These are phyloP conservation scores for Cladophialophora chaetospira DNA, from an alignment of 2,329 filamentous ascomycete genomes.

Conservation along the genomic window DNA sequence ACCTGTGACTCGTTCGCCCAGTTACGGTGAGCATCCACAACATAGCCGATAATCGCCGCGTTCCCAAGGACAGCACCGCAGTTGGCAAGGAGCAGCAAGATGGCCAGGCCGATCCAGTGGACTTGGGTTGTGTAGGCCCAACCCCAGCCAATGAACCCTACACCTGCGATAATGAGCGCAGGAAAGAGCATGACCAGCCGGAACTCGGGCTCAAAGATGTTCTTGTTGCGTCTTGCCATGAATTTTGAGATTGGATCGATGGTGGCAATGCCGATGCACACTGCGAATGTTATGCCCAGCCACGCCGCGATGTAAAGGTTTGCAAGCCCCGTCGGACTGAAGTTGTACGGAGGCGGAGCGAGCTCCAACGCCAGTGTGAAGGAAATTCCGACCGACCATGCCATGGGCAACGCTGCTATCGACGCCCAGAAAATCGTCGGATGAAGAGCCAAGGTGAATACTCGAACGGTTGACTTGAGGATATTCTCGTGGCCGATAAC, in stretches of 20 bases:
- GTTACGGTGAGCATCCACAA: conserved; percentile 86
- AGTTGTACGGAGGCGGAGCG: conserved; percentile 62
- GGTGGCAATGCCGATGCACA: conserved; percentile 81
- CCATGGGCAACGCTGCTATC: conserved; percentile 9
- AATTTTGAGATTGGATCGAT: conserved; percentile 80
- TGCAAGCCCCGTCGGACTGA: conserved; percentile 76
- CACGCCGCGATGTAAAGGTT: conserved; percentile 89
- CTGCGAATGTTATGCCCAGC: conserved; percentile 81
- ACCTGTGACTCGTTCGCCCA: conserved; percentile 93
- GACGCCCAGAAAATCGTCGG: conserved; percentile 11
- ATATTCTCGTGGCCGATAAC: conserved; percentile 7
- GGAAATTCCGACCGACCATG: conserved; percentile 14
- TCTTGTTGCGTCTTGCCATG: conserved; percentile 81
- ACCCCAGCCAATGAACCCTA: conserved; percentile 93
- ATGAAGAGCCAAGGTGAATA: conserved; percentile 9
- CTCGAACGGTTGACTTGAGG: conserved; percentile 4
- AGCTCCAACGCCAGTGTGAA: conserved; percentile 10
- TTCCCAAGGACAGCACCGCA: conserved; percentile 89
- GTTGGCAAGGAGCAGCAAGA: conserved; percentile 88
- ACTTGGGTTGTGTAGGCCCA: conserved; percentile 78
- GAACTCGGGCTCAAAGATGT: conserved; percentile 93
- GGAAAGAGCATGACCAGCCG: conserved; percentile 83
- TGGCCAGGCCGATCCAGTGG: conserved; percentile 83
- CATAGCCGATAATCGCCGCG: conserved; percentile 92
- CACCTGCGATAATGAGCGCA: conserved; percentile 72